phyloP scores from a whole-genome alignment of 73 alveolate species.

The Paramecium tetraurelia region DNA sequence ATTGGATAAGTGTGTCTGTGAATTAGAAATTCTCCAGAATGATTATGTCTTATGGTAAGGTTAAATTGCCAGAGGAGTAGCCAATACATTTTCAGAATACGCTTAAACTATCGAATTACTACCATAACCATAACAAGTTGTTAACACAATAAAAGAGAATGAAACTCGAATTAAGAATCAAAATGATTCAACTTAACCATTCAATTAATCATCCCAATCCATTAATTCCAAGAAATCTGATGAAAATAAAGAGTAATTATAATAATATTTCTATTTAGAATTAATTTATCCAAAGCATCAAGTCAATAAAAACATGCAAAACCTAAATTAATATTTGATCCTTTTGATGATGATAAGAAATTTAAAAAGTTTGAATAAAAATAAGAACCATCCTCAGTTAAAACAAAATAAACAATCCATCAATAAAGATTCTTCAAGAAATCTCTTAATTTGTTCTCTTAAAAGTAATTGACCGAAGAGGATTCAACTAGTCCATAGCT shows the following conservation, averaged over 20 bases:
- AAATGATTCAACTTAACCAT: neutral
- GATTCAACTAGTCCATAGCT: neutral
- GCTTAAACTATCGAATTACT: slow-evolving; percentile 25
- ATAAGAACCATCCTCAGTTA: slow-evolving; percentile 1
- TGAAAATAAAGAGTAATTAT: slow-evolving; percentile 39
- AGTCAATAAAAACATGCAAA: neutral
- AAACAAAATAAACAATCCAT: neutral
- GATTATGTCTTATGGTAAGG: slow-evolving; percentile 55
- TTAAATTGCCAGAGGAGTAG: slow-evolving; percentile 63
- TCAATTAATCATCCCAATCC: slow-evolving; percentile 18
- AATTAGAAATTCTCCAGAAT: slow-evolving; percentile 55
- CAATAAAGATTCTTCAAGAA: neutral
- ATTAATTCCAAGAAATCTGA: slow-evolving; percentile 42
- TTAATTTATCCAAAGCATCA: neutral
- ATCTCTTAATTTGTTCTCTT: neutral
- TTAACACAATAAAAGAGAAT: neutral
- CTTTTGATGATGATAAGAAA: slow-evolving; percentile 42
- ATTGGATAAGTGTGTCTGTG: slow-evolving; percentile 64
- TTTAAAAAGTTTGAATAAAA: slow-evolving; percentile 3
- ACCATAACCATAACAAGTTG: neutral
- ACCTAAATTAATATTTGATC: slow-evolving; percentile 9
- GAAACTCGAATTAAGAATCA: neutral
- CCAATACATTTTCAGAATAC: slow-evolving; percentile 62
- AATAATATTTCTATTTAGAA: neutral
- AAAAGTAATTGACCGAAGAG: neutral